phyloP scores from a whole-genome alignment of 805 yeast species.

The Wickerhamomyces canadensis region DNA sequence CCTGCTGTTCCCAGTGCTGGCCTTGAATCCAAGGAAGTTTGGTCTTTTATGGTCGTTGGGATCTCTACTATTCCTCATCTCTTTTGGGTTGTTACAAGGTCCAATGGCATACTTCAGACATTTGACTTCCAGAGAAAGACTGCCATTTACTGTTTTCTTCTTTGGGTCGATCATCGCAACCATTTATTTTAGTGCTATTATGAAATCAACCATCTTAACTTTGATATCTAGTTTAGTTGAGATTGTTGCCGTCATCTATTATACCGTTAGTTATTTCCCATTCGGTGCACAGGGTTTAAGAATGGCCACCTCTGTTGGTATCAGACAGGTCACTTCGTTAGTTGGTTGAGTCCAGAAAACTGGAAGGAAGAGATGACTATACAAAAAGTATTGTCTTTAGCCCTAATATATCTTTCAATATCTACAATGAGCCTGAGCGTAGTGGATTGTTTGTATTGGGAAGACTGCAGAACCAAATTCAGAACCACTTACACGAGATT shows the following conservation, averaged over 20 bases:
- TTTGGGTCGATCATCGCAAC: conserved; percentile 78
- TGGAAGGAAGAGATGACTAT: too few relatives aligned
- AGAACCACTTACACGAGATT: too few relatives aligned
- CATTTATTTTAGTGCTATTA: conserved; percentile 65
- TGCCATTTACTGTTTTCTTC: conserved; percentile 76
- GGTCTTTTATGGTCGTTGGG: conserved; percentile 92
- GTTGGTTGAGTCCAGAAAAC: conserved; percentile 1
- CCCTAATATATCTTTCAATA: too few relatives aligned
- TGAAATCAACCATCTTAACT: conserved; percentile 69
- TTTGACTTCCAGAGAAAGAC: conserved; percentile 65
- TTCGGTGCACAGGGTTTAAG: conserved; percentile 79
- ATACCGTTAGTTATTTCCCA: conserved; percentile 90
- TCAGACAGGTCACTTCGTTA: conserved; percentile 34
- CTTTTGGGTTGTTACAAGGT: conserved; percentile 91
- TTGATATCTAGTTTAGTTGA: conserved; percentile 71
- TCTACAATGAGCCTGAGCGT: too few relatives aligned
- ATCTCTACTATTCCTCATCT: conserved; percentile 74
- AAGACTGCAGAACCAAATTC: too few relatives aligned
- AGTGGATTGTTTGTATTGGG: too few relatives aligned
- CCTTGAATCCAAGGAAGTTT: conserved; percentile 85
- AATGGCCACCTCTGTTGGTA: conserved; percentile 51
- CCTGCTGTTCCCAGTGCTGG: conserved; percentile 81
- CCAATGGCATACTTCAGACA: conserved; percentile 77
- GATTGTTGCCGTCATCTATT: conserved; percentile 81
- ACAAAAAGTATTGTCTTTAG: too few relatives aligned